Percentiles rank a stretch among this genome's conserved stretches.
phyloP scores from a whole-genome alignment of 345 rosid species.

The Aethionema arabicum region DNA sequence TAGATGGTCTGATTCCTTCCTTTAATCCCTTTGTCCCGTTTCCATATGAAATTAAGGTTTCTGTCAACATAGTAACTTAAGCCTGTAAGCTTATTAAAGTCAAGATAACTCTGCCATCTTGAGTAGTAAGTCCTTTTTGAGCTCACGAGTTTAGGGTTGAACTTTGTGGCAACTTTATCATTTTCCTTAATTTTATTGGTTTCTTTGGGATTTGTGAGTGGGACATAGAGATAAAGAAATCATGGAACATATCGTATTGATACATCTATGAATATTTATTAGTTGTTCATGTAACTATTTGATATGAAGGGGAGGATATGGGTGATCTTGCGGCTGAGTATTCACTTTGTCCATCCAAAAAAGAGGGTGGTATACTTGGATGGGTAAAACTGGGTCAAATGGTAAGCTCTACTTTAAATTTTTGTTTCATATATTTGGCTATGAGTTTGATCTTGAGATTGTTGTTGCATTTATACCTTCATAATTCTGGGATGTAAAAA shows the following conservation, averaged over 20 bases:
- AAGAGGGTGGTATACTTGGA: constrained; percentile 89
- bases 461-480: constrained; percentile 18
- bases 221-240: background rate
- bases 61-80: constrained; percentile 7
- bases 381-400: constrained; percentile 89
- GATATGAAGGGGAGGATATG: constrained; percentile 78
- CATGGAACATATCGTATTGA: constrained; percentile 6
- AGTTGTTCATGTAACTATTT: constrained; percentile 20
- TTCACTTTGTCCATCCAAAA: constrained; percentile 84
- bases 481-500: background rate
- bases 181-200: constrained; percentile 6
- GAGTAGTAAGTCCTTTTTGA: background rate
- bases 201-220: constrained; percentile 5
- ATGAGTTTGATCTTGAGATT: background rate
- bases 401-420: constrained; percentile 43
- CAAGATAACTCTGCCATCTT: background rate
- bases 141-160: background rate
- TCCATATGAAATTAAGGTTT: constrained; percentile 10
- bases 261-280: background rate
- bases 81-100: background rate
- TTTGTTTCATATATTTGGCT: background rate
- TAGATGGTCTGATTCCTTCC: constrained; percentile 46
- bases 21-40: background rate
- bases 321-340: constrained; percentile 81
- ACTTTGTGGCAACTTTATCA: background rate